Base-by-base conservation (phyloP, 441 rosid genomes). In the Adansonia rubrostipa region DNA sequence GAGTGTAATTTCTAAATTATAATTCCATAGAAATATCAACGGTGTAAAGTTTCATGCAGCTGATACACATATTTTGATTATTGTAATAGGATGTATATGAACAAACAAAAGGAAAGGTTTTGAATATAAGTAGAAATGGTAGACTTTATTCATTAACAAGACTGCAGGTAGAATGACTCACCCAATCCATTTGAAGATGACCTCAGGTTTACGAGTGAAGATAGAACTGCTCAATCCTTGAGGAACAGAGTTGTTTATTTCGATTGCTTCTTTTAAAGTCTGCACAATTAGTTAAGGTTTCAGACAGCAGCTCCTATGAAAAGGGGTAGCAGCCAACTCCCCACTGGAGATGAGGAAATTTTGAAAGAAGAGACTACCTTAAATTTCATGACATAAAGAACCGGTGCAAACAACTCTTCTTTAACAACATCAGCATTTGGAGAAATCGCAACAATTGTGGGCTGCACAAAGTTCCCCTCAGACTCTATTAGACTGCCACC, bases 181-280 rank as follows among this genome's bases (percentile, higher is more conserved):
- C 99, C 99, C 97, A 2, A 94, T 83, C 99, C 99, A 94, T 77
- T 86, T 92, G 85, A 93, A 93, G 86, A 96, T 89, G 72, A 83
- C 56, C 73, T 85, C 97, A 3, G 97, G 97, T 28, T 84, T 87
- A 44, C 91, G 86, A 44, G 98, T 94, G 85, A 93, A 94, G 75
- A 96, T 94, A 3, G 97, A 94, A 79, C 97, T 96, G 81, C 99
- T 94, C 61, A 94, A 84, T 78, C 99, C 99, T 90, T 92, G 98
- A 56, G 97, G 94, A 28, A 96, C 99, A 0, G 97, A 91, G 86
- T 92, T 94, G 86, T 94, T 96, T 83, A 94, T 94, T 51, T 90
- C 89, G 65, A 96, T 84, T 51, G 97, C 99, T 84, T 92, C 99
- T 80, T 90, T 77, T 51, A 93, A 87, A 70, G 91, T 86, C 98